Evolutionary conservation across 306 rosid species (phyloP).

Genomic region (Begonia peltatifolia): DNA sequence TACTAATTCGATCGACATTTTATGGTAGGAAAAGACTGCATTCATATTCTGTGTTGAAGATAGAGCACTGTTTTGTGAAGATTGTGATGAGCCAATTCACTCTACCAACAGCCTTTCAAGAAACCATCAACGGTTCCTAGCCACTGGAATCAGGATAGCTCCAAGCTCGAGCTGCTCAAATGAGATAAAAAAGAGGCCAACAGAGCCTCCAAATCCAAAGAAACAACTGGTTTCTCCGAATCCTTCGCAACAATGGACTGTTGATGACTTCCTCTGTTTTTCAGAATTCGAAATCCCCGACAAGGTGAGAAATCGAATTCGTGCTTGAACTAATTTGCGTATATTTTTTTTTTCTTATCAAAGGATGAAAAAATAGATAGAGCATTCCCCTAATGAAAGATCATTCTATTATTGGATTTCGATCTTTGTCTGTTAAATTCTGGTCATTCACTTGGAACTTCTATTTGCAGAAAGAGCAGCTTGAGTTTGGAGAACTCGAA

Average conservation of each 20-base stretch:
- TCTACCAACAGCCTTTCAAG: conserved; percentile 58
- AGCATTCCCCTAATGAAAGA: too few relatives aligned
- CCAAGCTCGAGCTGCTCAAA: conserved; percentile 42
- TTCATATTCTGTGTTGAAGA: conserved; percentile 96
- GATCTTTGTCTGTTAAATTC: conserved; percentile 1
- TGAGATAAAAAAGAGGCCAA: conserved; percentile 26
- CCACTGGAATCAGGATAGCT: conserved; percentile 89
- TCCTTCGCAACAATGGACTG: conserved; percentile 40
- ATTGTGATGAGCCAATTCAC: conserved; percentile 88
- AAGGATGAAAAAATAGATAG: too few relatives aligned
- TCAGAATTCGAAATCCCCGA: conserved; percentile 55
- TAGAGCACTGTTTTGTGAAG: conserved; percentile 89
- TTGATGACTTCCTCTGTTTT: conserved; percentile 69
- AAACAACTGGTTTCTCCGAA: conserved; percentile 32
- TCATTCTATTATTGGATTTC: neutral
- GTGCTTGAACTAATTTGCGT: neutral
- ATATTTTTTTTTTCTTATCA: too few relatives aligned
- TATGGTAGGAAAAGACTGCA: conserved; percentile 77
- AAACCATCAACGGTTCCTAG: conserved; percentile 86
- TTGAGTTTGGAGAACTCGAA: conserved; percentile 81
- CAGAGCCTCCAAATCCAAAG: conserved; percentile 56
- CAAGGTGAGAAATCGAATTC: conserved; percentile 30
- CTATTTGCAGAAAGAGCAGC: conserved; percentile 48
- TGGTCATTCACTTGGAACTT: neutral
- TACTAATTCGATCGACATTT: neutral